Conservation (phyloP, 2,329 filamentous ascomycete genomes). For the Aspergillus latus region DNA sequence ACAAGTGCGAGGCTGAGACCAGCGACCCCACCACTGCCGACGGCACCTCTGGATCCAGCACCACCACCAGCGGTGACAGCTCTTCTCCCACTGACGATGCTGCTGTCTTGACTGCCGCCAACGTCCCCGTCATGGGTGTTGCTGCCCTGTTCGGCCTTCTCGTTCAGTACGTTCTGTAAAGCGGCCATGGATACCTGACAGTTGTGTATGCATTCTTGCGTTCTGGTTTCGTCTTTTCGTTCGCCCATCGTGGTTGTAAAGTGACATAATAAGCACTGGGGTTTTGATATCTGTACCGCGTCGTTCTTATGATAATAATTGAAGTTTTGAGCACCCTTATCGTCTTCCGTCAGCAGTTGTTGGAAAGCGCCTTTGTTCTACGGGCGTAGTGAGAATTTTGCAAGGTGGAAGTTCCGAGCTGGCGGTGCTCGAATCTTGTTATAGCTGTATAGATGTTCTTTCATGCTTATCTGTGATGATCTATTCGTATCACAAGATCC, state of each 20-base stretch:
- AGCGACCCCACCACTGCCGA: slow-evolving; percentile 38
- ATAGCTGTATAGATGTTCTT: slow-evolving; percentile 29
- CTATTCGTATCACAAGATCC: background rate
- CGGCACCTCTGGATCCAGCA: slow-evolving; percentile 33
- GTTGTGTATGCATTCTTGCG: slow-evolving; percentile 32
- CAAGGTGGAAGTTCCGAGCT: slow-evolving; percentile 19
- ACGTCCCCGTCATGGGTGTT: slow-evolving; percentile 41
- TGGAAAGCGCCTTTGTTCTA: slow-evolving; percentile 22
- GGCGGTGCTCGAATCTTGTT: slow-evolving; percentile 12
- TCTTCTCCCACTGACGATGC: slow-evolving; percentile 37
- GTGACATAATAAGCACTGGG: slow-evolving; percentile 38
- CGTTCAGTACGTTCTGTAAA: slow-evolving; percentile 49
- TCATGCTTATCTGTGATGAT: slow-evolving; percentile 18
- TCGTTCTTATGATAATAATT: slow-evolving; percentile 46
- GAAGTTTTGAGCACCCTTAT: slow-evolving; percentile 35
- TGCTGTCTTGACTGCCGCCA: slow-evolving; percentile 36
- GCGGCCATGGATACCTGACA: slow-evolving; percentile 27
- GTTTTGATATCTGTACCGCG: slow-evolving; percentile 32
- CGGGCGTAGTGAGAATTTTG: slow-evolving; percentile 9
- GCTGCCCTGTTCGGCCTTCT: slow-evolving; percentile 48
- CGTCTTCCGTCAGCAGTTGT: slow-evolving; percentile 23
- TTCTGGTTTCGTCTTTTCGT: slow-evolving; percentile 24
- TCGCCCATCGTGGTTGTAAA: slow-evolving; percentile 33
- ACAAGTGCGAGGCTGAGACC: slow-evolving; percentile 43
- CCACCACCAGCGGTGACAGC: slow-evolving; percentile 24